Conservation (phyloP, 352 stramenopile species). For the Elongisporangium undulatum region DNA sequence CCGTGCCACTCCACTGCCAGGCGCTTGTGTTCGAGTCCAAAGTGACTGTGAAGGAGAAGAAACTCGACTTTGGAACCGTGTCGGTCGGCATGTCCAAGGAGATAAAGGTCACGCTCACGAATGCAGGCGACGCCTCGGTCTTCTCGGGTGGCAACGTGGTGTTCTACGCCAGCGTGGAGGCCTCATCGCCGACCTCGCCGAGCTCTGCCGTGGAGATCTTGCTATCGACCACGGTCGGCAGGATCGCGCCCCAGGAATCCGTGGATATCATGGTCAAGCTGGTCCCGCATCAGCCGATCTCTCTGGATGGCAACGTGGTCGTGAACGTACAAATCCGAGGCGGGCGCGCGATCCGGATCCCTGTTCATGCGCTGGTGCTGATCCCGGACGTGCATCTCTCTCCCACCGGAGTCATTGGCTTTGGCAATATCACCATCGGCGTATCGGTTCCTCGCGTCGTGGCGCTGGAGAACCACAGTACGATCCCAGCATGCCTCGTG, state of each 20-base stretch:
- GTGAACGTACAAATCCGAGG: constrained; percentile 69
- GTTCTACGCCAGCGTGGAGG: constrained; percentile 59
- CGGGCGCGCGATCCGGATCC: constrained; percentile 60
- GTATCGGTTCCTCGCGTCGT: constrained; percentile 57
- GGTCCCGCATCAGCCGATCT: constrained; percentile 41
- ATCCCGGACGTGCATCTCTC: constrained; percentile 76
- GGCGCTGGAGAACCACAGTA: constrained; percentile 72
- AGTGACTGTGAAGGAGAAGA: constrained; percentile 58
- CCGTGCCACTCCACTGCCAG: constrained; percentile 36
- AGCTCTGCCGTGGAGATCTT: constrained; percentile 31
- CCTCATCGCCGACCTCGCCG: constrained; percentile 17
- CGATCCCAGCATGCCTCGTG: constrained; percentile 73
- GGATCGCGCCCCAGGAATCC: constrained; percentile 44
- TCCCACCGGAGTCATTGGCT: constrained; percentile 42
- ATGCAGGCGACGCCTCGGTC: constrained; percentile 13
- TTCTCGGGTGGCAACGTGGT: constrained; percentile 21
- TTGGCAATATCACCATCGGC: constrained; percentile 79
- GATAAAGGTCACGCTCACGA: constrained; percentile 44
- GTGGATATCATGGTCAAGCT: constrained; percentile 52
- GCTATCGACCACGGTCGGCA: constrained; percentile 33
- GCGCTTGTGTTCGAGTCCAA: constrained; percentile 52
- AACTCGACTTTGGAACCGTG: constrained; percentile 78
- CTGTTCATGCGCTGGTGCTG: constrained; percentile 56
- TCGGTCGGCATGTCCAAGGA: constrained; percentile 70
- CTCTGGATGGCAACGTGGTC: constrained; percentile 32